Evolutionary conservation across 2,329 filamentous ascomycete genomes (phyloP).

Genomic region (Pyrenochaeta sp.): DNA sequence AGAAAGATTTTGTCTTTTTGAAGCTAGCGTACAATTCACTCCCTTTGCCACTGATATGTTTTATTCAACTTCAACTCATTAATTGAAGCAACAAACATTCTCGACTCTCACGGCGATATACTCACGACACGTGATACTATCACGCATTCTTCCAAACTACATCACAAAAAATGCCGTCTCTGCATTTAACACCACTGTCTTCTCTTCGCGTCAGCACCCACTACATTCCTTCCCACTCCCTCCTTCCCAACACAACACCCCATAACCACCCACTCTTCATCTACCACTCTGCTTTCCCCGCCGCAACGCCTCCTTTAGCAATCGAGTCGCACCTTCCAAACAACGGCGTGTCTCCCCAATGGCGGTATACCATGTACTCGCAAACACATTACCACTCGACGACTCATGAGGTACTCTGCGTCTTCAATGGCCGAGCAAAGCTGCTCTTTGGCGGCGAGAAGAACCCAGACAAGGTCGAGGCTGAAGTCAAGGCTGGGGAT

Average conservation of each 20-base stretch:
- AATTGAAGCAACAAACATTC: background rate
- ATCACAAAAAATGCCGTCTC: conserved; percentile 15
- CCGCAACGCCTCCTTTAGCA: conserved; percentile 53
- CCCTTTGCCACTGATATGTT: no score
- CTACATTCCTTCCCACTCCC: conserved; percentile 65
- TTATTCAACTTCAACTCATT: no score
- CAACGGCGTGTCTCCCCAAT: conserved; percentile 66
- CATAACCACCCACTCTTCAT: conserved; percentile 71
- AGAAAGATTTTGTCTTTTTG: no score
- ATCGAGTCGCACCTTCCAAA: conserved; percentile 66
- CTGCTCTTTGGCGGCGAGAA: conserved; percentile 73
- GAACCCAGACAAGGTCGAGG: conserved; percentile 66
- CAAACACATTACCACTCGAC: conserved; percentile 74
- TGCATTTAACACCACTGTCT: conserved; percentile 55
- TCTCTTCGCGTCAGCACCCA: conserved; percentile 66
- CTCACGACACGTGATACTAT: background rate
- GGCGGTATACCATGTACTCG: conserved; percentile 74
- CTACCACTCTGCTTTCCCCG: conserved; percentile 68
- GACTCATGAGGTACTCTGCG: conserved; percentile 71
- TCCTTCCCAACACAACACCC: conserved; percentile 71
- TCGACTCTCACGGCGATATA: background rate
- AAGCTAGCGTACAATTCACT: no score
- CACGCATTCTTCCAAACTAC: background rate
- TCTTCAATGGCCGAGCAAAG: conserved; percentile 65
- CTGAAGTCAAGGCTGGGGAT: conserved; percentile 66